Conservation (phyloP, 2,329 filamentous ascomycete species). For the Phoma herbarum region DNA sequence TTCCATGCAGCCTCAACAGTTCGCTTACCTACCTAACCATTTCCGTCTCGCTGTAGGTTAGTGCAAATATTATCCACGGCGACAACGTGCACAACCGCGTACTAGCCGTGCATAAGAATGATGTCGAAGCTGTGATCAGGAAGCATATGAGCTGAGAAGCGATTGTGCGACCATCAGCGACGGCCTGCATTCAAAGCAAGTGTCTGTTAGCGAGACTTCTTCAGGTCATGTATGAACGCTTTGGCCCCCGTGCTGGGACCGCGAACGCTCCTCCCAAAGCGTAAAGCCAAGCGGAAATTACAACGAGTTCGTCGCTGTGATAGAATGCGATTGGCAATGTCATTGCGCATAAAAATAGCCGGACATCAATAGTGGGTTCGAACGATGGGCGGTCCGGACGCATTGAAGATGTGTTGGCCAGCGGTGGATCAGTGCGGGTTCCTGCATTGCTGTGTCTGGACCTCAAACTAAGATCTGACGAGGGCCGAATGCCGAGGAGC, state of each 20-base stretch:
- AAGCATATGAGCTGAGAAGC: neutral
- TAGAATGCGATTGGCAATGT: conserved; percentile 3
- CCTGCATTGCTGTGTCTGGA: conserved; percentile 22
- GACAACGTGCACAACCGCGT: conserved; percentile 23
- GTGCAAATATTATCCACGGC: conserved; percentile 28
- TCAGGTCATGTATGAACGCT: neutral
- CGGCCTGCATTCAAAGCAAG: neutral
- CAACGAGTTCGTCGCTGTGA: neutral
- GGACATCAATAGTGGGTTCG: conserved; percentile 5
- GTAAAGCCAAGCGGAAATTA: neutral
- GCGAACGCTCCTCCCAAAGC: neutral
- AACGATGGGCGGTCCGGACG: conserved; percentile 12
- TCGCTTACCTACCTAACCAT: conserved; percentile 32
- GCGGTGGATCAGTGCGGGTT: conserved; percentile 17
- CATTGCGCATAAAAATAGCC: conserved; percentile 10
- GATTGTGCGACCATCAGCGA: neutral
- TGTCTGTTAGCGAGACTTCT: neutral
- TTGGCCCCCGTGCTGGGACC: conserved; percentile 3
- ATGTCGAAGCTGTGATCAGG: neutral
- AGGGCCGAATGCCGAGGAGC: conserved; percentile 17
- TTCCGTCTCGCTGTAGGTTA: conserved; percentile 25
- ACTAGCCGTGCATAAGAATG: conserved; percentile 17
- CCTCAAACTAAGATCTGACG: conserved; percentile 13
- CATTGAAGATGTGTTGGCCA: conserved; percentile 17
- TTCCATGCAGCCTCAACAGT: conserved; percentile 42